Evolutionary conservation across 148 eudicot genomes (phyloP), one percentile per base, ranked within the genome.

Genomic region (Rhododendron molle): DNA sequence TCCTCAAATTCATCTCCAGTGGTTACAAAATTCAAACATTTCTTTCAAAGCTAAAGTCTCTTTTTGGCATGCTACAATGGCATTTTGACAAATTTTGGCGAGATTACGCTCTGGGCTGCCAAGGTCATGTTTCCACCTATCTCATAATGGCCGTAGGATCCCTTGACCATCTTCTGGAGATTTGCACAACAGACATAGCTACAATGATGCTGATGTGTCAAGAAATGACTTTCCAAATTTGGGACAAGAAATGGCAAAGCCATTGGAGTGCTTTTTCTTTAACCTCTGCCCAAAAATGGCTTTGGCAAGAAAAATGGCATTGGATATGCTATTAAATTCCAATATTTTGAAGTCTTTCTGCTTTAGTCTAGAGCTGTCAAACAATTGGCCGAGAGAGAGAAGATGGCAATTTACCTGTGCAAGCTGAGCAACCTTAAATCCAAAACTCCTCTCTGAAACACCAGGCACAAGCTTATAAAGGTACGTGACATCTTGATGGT

Each of bases 361-460:
- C 62, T 80, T 49, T 28, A 20, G 8, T 54, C 20, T 54, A 81
- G 16, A 5, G 46, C n/a, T 1, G 26, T 56, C 23, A 54, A 56
- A 81, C 83, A 81, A 67, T 9, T 52, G 13, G 34, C 26, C 46
- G 52, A 76, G 69, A 80, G 30, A 4, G 49, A 23, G 74, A 62
- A 62, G 78, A 62, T 76, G 34, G 65, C 50, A 79, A 87, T 92
- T 88, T 80, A 96, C 99, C 92, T 97, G 98, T 28, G 99, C 99
- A 88, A 97, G 98, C 87, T 92, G 94, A 67, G 99, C 98, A 89
- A 97, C 98, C 90, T 95, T 94, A 88, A 97, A 94, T 43, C 98
- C 99, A 50, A 97, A 97, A 71, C 99, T 97, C 83, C 93, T 92
- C 92, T 93, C 94, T 46, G 95, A 91, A 83, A 95, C 89, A 86